Evolutionary conservation across 1,284 basidiomycete genomes (phyloP).

Genomic region (Gomphus bonarii): DNA sequence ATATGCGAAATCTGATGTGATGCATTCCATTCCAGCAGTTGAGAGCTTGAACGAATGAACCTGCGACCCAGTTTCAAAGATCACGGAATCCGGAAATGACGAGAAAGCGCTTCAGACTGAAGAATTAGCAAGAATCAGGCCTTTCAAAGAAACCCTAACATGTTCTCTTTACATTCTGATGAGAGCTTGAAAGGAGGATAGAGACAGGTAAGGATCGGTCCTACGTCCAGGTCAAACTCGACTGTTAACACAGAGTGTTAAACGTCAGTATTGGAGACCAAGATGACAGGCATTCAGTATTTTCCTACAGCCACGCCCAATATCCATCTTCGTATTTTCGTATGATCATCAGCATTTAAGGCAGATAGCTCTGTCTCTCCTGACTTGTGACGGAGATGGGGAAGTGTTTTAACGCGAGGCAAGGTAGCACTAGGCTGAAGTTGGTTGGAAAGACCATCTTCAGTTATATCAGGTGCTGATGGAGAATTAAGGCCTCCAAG

Average conservation of each 20-base stretch:
- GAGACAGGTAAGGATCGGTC: slow-evolving; percentile 70
- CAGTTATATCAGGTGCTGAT: slow-evolving; percentile 1
- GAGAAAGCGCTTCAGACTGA: slow-evolving; percentile 69
- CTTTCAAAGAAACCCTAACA: slow-evolving; percentile 41
- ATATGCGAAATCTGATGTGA: slow-evolving; percentile 35
- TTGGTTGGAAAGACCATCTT: background rate
- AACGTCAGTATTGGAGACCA: slow-evolving; percentile 11
- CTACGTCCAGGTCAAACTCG: slow-evolving; percentile 82
- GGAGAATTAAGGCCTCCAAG: background rate
- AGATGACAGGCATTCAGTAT: slow-evolving; percentile 14
- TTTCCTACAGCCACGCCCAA: slow-evolving; percentile 66
- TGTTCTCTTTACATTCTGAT: slow-evolving; percentile 67
- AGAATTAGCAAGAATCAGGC: slow-evolving; percentile 11
- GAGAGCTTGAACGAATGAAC: slow-evolving; percentile 48
- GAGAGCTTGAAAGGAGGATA: slow-evolving; percentile 57
- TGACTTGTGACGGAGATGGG: slow-evolving; percentile 1
- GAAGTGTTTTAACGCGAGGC: background rate
- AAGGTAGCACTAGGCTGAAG: background rate
- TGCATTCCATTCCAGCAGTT: slow-evolving; percentile 36
- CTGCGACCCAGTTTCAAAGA: slow-evolving; percentile 68
- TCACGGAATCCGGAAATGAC: slow-evolving; percentile 84
- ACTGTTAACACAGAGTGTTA: slow-evolving; percentile 37
- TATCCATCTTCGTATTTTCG: slow-evolving; percentile 65
- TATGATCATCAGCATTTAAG: slow-evolving; percentile 37
- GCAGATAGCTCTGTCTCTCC: background rate